Evolutionary conservation across 345 rosid species (phyloP).

Genomic region (Sonneratia alba): DNA sequence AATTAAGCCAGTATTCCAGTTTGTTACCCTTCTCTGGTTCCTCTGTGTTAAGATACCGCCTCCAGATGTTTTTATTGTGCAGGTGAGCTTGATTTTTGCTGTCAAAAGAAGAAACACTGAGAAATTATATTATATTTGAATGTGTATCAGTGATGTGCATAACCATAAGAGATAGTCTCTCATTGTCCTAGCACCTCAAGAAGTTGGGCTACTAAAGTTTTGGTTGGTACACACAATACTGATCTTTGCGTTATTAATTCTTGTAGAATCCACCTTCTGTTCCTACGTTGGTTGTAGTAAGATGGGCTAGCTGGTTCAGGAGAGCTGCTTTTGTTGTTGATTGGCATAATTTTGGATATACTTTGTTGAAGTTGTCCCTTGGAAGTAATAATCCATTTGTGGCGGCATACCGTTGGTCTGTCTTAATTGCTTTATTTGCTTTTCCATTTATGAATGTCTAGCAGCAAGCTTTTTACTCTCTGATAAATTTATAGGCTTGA

Average conservation of each 20-base stretch:
- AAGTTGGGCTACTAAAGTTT: background rate
- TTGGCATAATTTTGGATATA: conserved; percentile 99
- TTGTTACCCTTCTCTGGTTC: conserved; percentile 74
- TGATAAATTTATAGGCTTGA: conserved; percentile 46
- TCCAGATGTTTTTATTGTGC: conserved; percentile 82
- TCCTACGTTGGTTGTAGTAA: conserved; percentile 75
- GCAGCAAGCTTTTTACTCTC: conserved; percentile 8
- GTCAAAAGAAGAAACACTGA: background rate
- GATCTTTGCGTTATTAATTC: conserved; percentile 8
- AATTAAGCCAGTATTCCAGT: conserved; percentile 73
- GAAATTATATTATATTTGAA: background rate
- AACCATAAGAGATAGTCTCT: background rate
- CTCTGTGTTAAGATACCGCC: conserved; percentile 61
- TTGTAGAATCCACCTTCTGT: conserved; percentile 94
- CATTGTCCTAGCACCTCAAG: background rate
- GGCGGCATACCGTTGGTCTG: conserved; percentile 72
- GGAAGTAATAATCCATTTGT: conserved; percentile 76
- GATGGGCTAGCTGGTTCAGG: conserved; percentile 86
- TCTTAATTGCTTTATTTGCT: conserved; percentile 10
- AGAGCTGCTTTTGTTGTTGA: conserved; percentile 62
- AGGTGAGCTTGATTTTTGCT: conserved; percentile 35
- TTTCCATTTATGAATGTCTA: conserved; percentile 1
- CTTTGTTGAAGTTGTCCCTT: conserved; percentile 73
- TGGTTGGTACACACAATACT: background rate
- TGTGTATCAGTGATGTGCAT: background rate